These are phyloP conservation scores for Penicillium sp. DNA, from an alignment of 2,329 filamentous ascomycete genomes.

Conservation along the genomic window DNA sequence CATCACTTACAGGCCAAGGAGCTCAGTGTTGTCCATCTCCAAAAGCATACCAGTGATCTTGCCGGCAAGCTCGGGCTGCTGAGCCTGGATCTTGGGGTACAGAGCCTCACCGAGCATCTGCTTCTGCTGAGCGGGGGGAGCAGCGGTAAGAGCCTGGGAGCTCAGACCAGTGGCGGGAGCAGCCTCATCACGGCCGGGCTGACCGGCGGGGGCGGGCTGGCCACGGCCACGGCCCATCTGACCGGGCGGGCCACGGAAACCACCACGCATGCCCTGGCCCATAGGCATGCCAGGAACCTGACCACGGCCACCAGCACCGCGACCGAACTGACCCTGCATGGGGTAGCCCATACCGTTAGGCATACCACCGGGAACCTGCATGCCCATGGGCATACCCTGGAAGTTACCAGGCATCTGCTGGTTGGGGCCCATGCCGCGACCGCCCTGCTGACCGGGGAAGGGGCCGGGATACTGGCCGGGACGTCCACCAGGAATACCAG, in stretches of 20 bases:
- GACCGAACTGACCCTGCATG: conserved; percentile 76
- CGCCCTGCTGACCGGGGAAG: conserved; percentile 81
- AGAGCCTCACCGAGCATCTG: conserved; percentile 97
- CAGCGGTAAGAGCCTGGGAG: conserved; percentile 52
- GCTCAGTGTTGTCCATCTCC: conserved; percentile 97
- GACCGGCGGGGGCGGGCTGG: conserved; percentile 40
- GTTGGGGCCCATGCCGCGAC: conserved; percentile 77
- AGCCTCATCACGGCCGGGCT: conserved; percentile 42
- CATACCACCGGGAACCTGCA: conserved; percentile 65
- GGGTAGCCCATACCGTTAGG: conserved; percentile 80
- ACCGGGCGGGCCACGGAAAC: conserved; percentile 48
- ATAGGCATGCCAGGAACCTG: conserved; percentile 71
- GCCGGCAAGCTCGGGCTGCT: conserved; percentile 93
- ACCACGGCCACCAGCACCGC: conserved; percentile 70
- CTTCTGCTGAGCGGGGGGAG: conserved; percentile 81
- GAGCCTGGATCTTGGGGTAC: conserved; percentile 95
- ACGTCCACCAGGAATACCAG: conserved; percentile 75
- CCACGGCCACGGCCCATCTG: conserved; percentile 47
- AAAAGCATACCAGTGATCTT: conserved; percentile 99
- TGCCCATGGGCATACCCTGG: conserved; percentile 66
- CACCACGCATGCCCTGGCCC: conserved; percentile 53
- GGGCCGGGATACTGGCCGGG: conserved; percentile 81
- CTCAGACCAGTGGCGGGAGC: conserved; percentile 46
- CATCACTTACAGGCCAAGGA: conserved; percentile 86
- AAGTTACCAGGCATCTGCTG: conserved; percentile 90